Conservation (phyloP, 306 rosid species). For the Trichosanthes cucumerina region DNA sequence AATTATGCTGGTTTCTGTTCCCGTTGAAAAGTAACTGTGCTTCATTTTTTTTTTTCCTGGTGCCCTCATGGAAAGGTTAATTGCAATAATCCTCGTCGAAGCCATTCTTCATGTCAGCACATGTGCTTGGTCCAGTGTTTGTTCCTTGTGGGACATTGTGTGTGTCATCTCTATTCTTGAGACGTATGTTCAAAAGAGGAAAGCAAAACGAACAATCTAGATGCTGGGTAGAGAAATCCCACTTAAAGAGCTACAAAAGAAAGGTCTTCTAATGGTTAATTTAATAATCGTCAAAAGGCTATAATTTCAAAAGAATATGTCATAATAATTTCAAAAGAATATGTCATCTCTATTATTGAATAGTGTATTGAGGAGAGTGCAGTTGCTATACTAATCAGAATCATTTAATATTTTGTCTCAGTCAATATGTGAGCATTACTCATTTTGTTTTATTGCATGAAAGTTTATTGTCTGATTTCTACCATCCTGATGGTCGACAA, state of each 20-base stretch:
- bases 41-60: not conserved
- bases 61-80: not conserved
- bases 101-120: not conserved
- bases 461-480: not conserved
- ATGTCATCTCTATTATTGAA: not conserved
- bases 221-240: not conserved
- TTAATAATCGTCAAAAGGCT: not conserved
- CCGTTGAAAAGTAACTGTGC: not conserved
- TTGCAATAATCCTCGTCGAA: not conserved
- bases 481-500: not conserved
- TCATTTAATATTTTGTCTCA: not conserved
- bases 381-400: not conserved
- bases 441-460: not conserved
- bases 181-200: not conserved
- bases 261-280: not conserved
- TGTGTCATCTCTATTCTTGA: not conserved
- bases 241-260: not conserved
- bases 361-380: not conserved
- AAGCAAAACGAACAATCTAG: not conserved
- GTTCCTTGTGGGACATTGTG: conserved; percentile 2
- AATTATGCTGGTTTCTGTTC: not conserved
- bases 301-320: not conserved
- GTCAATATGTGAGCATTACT: not conserved
- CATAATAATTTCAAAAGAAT: not conserved
- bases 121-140: not conserved